These are phyloP conservation scores for Parvularia atlantis DNA, from an alignment of 78 protist species.

Conservation along the genomic window DNA sequence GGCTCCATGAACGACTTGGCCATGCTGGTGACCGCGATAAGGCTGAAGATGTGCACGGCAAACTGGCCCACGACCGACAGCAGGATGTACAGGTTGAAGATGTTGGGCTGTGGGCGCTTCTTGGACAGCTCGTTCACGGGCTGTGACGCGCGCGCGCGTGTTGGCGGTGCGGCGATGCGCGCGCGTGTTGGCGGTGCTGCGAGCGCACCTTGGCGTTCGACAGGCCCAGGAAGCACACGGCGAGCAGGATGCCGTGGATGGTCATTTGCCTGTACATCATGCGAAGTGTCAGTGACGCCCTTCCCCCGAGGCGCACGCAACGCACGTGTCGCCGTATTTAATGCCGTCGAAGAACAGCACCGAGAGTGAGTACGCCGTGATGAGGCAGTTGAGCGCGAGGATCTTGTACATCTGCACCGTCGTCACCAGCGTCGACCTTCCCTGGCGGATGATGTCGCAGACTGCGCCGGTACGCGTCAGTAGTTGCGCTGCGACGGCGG, in stretches of 20 bases:
- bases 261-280: conserved; percentile 59
- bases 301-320: too few species aligned
- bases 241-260: conserved; percentile 51
- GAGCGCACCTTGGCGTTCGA: conserved; percentile 49
- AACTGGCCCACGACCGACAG: conserved; percentile 69
- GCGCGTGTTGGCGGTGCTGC: too few species aligned
- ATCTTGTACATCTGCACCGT: conserved; percentile 91
- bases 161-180: not conserved
- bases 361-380: conserved; percentile 71
- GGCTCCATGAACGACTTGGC: not conserved
- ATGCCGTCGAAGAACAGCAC: conserved; percentile 90
- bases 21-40: conserved; percentile 17
- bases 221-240: conserved; percentile 78
- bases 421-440: conserved; percentile 88
- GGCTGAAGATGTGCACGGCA: conserved; percentile 49
- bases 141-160: not conserved
- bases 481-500: too few species aligned
- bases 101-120: conserved; percentile 49
- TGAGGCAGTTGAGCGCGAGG: conserved; percentile 89
- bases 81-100: conserved; percentile 70
- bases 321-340: conserved; percentile 73
- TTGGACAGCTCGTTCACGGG: conserved; percentile 46
- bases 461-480: too few species aligned
- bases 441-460: conserved; percentile 69
- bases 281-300: not conserved